These are phyloP conservation scores for Hypoxylon sp. DNA, from an alignment of 2,329 filamentous ascomycete genomes.

Conservation along the genomic window DNA sequence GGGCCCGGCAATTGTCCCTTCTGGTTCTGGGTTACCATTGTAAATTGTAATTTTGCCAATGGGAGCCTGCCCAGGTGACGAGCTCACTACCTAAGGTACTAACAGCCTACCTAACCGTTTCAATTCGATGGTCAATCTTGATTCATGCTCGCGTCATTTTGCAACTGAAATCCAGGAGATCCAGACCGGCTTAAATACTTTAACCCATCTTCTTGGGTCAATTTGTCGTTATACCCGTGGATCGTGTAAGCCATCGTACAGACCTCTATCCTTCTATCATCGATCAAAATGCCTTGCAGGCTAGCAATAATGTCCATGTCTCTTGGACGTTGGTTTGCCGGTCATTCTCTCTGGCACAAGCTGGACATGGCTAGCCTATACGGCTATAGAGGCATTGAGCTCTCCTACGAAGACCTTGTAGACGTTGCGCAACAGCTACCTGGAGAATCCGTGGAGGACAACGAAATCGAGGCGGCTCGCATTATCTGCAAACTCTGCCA, in stretches of 20 bases:
- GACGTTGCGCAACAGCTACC: conserved; percentile 66
- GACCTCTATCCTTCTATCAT: neutral
- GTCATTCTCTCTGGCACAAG: conserved; percentile 76
- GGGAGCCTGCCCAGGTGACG: no score
- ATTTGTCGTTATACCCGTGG: neutral
- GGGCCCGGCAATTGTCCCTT: no score
- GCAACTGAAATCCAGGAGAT: neutral
- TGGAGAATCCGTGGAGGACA: conserved; percentile 57
- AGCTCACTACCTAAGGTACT: no score
- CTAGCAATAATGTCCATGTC: conserved; percentile 83
- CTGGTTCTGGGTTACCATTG: no score
- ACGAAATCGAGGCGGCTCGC: conserved; percentile 69
- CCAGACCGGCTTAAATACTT: conserved; percentile 1
- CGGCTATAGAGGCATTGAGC: conserved; percentile 77
- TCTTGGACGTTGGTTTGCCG: conserved; percentile 76
- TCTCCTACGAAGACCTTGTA: conserved; percentile 82
- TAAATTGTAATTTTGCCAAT: no score
- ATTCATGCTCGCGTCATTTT: neutral
- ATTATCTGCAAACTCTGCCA: conserved; percentile 70
- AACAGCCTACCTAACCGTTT: no score
- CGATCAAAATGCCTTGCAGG: conserved; percentile 63
- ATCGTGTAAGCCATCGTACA: neutral
- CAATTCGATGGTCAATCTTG: neutral
- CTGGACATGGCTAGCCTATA: conserved; percentile 75
- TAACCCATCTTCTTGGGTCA: neutral